Percentiles rank a stretch among this genome's conserved stretches.
These are phyloP conservation scores for Dryas octopetala DNA, from an alignment of 306 rosid species.

Conservation along the genomic window DNA sequence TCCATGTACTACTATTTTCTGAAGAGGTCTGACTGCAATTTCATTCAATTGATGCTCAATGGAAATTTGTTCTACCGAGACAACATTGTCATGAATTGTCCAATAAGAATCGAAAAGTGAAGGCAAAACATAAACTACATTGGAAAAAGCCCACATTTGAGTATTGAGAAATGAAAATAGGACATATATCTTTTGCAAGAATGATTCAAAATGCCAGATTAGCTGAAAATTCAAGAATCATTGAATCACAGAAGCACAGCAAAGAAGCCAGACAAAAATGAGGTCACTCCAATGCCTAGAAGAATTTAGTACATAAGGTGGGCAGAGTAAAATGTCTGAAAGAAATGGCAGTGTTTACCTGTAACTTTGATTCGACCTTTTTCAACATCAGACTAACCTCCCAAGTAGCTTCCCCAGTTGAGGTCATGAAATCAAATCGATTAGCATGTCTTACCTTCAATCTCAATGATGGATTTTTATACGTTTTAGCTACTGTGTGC, in stretches of 20 bases:
- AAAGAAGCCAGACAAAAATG: not conserved
- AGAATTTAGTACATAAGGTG: no score
- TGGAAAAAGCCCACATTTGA: no score
- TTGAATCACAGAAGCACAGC: not conserved
- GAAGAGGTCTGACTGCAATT: not conserved
- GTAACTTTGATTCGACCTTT: conserved; percentile 31
- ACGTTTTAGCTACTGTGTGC: conserved; percentile 35
- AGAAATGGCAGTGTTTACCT: conserved; percentile 19
- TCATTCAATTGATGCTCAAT: not conserved
- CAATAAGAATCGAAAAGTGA: no score
- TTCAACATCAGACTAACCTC: conserved; percentile 42
- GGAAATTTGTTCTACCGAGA: not conserved
- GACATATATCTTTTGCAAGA: not conserved
- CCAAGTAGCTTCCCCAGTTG: conserved; percentile 39
- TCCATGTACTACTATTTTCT: no score
- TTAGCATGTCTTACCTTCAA: conserved; percentile 47
- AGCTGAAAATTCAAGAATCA: no score
- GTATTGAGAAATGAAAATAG: no score
- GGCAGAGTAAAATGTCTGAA: not conserved
- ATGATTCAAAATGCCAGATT: not conserved
- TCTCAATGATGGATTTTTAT: conserved; percentile 32
- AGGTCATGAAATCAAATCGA: conserved; percentile 43
- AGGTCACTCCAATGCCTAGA: not conserved
- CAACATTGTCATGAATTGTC: no score
- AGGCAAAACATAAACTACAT: no score